A percentile compares a stretch with the other conserved stretches of the same genome.
These are phyloP conservation scores for Phytophthora nicotianae DNA, from an alignment of 352 stramenopile genomes.

Conservation along the genomic window DNA sequence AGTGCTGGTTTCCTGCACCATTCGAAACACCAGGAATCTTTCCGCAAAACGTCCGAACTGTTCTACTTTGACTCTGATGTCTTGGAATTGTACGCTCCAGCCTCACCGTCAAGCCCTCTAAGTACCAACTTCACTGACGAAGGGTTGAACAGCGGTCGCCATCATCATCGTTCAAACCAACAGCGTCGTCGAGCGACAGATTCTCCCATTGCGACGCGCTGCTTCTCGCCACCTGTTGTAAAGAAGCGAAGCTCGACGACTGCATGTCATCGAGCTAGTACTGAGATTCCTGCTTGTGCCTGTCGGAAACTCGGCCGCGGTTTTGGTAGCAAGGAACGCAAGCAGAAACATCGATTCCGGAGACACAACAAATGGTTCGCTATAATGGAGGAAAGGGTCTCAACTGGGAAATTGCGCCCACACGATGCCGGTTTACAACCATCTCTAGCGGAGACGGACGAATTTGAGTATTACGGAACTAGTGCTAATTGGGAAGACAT, in stretches of 20 bases:
- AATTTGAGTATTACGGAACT: constrained; percentile 35
- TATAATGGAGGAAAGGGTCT: constrained; percentile 45
- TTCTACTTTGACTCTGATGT: constrained; percentile 56
- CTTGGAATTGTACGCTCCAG: constrained; percentile 35
- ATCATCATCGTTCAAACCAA: constrained; percentile 7
- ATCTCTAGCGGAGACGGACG: constrained; percentile 34
- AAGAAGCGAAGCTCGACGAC: constrained; percentile 36
- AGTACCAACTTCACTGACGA: constrained; percentile 20
- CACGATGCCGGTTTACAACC: constrained; percentile 32
- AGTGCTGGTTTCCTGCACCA: constrained; percentile 74
- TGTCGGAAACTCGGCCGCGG: constrained; percentile 57
- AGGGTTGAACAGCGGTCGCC: not conserved
- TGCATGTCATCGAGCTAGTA: constrained; percentile 24
- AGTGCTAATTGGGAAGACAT: constrained; percentile 39
- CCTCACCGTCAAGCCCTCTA: constrained; percentile 1
- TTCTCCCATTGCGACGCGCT: constrained; percentile 28
- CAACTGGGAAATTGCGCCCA: constrained; percentile 40
- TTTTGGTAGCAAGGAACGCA: constrained; percentile 27
- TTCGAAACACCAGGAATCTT: constrained; percentile 45
- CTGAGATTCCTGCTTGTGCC: constrained; percentile 34
- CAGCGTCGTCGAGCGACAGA: constrained; percentile 27
- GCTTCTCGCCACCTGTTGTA: constrained; percentile 31
- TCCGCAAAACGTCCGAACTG: constrained; percentile 53
- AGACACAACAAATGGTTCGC: constrained; percentile 56
- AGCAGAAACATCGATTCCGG: constrained; percentile 48